Conservation (phyloP, 2,329 filamentous ascomycete genomes). For the Mollisiaceae sp. region DNA sequence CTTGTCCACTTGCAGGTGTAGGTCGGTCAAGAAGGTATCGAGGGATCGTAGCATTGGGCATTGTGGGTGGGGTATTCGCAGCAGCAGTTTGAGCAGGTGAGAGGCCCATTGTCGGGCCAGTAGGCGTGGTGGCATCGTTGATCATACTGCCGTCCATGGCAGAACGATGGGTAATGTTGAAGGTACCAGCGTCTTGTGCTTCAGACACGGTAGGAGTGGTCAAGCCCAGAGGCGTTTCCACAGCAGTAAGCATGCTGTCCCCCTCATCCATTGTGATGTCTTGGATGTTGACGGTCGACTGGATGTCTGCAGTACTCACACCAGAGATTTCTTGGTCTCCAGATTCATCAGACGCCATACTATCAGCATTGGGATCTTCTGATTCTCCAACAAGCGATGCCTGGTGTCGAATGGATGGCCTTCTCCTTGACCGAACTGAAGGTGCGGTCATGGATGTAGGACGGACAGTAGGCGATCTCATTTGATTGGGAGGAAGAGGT, state of each 20-base stretch:
- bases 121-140: slow-evolving; percentile 70
- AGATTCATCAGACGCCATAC: slow-evolving; percentile 78
- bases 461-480: slow-evolving; percentile 60
- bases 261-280: slow-evolving; percentile 79
- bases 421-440: slow-evolving; percentile 63
- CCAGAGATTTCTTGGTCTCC: slow-evolving; percentile 74
- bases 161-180: slow-evolving; percentile 90
- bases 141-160: slow-evolving; percentile 84
- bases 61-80: slow-evolving; percentile 75
- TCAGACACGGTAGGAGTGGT: slow-evolving; percentile 81
- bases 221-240: slow-evolving; percentile 73
- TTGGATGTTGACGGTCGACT: slow-evolving; percentile 82
- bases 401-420: slow-evolving; percentile 89
- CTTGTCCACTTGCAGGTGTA: slow-evolving; percentile 68
- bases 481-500: slow-evolving; percentile 72
- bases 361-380: slow-evolving; percentile 86
- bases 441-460: slow-evolving; percentile 59
- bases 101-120: slow-evolving; percentile 71
- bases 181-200: slow-evolving; percentile 83
- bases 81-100: slow-evolving; percentile 67
- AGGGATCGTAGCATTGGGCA: slow-evolving; percentile 74
- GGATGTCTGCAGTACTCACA: slow-evolving; percentile 79
- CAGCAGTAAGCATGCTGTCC: slow-evolving; percentile 75
- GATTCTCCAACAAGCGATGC: slow-evolving; percentile 84
- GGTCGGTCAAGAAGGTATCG: slow-evolving; percentile 78